A percentile compares a stretch with the other conserved stretches of the same genome.
Evolutionary conservation across 306 rosid genomes (phyloP).

Genomic region (Astragalus glycyphyllos): DNA sequence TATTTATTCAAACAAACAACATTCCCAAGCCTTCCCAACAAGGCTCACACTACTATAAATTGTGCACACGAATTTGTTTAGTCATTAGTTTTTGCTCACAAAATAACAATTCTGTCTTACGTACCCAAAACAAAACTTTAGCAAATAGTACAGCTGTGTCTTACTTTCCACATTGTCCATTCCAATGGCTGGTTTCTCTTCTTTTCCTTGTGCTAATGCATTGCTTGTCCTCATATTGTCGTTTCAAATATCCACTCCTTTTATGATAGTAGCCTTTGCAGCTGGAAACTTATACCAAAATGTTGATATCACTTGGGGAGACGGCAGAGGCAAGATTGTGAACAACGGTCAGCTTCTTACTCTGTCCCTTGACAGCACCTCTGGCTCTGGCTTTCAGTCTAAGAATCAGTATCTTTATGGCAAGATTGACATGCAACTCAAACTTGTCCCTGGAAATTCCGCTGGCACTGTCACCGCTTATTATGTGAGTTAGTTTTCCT

Average conservation of each 20-base stretch:
- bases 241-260: slow-evolving; percentile 18
- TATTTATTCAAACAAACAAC: slow-evolving; percentile 16
- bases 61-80: neutral
- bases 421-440: slow-evolving; percentile 64
- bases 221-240: slow-evolving; percentile 8
- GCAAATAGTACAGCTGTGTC: no score
- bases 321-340: slow-evolving; percentile 64
- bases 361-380: slow-evolving; percentile 63
- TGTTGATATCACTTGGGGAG: slow-evolving; percentile 71
- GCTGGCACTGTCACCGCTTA: slow-evolving; percentile 76
- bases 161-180: neutral
- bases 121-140: neutral
- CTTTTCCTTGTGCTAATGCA: slow-evolving; percentile 11
- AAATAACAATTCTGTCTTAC: slow-evolving; percentile 21
- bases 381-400: slow-evolving; percentile 84
- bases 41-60: slow-evolving; percentile 39
- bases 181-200: slow-evolving; percentile 40
- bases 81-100: neutral
- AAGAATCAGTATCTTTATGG: slow-evolving; percentile 57
- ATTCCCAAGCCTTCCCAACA: slow-evolving; percentile 23
- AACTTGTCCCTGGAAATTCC: slow-evolving; percentile 72
- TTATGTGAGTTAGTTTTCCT: slow-evolving; percentile 52
- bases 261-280: slow-evolving; percentile 32
- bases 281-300: slow-evolving; percentile 55
- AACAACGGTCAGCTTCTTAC: slow-evolving; percentile 64